Conservation (phyloP, 2,329 filamentous ascomycete genomes). For the Verticillium albo-atrum region DNA sequence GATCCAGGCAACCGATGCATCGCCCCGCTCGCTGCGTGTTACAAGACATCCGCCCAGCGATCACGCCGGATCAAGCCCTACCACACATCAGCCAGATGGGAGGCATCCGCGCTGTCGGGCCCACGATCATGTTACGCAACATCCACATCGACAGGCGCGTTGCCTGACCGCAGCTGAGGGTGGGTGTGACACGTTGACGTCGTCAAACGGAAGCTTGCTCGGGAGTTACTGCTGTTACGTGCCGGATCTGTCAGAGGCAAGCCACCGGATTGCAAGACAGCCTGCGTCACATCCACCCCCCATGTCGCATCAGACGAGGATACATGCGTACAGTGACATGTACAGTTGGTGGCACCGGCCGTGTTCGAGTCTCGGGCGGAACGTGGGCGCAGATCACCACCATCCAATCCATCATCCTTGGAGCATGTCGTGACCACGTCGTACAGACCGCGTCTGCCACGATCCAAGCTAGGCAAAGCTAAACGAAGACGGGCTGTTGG, state of each 20-base stretch:
- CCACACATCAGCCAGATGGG: neutral
- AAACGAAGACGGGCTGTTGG: conserved; percentile 28
- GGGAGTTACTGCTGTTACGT: neutral
- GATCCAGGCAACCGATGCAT: too few species aligned
- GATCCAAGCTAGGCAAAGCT: conserved; percentile 33
- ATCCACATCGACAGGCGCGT: neutral
- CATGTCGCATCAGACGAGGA: neutral
- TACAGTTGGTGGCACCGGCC: neutral
- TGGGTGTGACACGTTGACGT: neutral
- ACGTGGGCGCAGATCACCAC: neutral
- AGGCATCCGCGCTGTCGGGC: neutral
- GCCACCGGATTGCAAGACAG: neutral
- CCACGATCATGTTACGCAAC: neutral
- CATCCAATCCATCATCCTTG: too few species aligned
- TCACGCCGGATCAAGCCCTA: neutral
- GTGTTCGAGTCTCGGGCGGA: neutral
- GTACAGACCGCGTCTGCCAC: conserved; percentile 19
- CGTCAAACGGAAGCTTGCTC: neutral
- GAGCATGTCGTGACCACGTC: conserved; percentile 8
- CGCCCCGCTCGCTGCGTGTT: neutral
- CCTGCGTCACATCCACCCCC: neutral
- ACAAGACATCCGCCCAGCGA: neutral
- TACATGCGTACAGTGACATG: neutral
- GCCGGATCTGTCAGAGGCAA: conserved; percentile 1
- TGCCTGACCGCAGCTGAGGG: neutral